Conservation (phyloP, 2,329 filamentous ascomycete genomes). For the Chalara sp. region DNA sequence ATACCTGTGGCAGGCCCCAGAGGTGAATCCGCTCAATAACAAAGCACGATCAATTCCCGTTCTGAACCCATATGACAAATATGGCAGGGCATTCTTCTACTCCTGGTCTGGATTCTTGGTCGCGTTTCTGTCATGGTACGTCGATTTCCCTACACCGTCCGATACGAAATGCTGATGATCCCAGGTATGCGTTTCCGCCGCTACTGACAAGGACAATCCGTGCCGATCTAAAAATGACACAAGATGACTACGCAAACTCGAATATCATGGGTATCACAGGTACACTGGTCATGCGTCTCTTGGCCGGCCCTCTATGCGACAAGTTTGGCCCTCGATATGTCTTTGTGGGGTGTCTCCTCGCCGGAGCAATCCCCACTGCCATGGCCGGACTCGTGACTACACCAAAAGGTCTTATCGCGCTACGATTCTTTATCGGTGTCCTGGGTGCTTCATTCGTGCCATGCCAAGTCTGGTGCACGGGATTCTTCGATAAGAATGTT, state of each 20-base stretch:
- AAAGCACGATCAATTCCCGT: conserved; percentile 77
- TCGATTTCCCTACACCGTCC: conserved; percentile 54
- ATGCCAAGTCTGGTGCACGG: conserved; percentile 88
- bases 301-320: conserved; percentile 82
- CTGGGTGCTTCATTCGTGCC: conserved; percentile 74
- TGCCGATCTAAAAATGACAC: conserved; percentile 65
- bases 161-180: neutral
- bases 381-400: conserved; percentile 71
- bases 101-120: conserved; percentile 82
- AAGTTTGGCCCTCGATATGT: conserved; percentile 73
- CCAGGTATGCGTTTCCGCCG: conserved; percentile 79
- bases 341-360: conserved; percentile 70
- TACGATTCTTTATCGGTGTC: conserved; percentile 76
- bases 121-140: conserved; percentile 83
- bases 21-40: conserved; percentile 66
- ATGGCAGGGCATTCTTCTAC: conserved; percentile 87
- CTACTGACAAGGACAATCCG: conserved; percentile 59
- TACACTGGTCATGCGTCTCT: conserved; percentile 57
- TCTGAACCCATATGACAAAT: conserved; percentile 70
- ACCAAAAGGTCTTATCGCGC: conserved; percentile 59
- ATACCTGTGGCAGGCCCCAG: conserved; percentile 22
- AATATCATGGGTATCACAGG: conserved; percentile 78
- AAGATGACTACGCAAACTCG: conserved; percentile 73
- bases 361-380: conserved; percentile 74
- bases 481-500: conserved; percentile 88